Evolutionary conservation across 2,329 filamentous ascomycete genomes (phyloP), one percentile per base, ranked within the genome.

Genomic region (Fusarium liriodendri): DNA sequence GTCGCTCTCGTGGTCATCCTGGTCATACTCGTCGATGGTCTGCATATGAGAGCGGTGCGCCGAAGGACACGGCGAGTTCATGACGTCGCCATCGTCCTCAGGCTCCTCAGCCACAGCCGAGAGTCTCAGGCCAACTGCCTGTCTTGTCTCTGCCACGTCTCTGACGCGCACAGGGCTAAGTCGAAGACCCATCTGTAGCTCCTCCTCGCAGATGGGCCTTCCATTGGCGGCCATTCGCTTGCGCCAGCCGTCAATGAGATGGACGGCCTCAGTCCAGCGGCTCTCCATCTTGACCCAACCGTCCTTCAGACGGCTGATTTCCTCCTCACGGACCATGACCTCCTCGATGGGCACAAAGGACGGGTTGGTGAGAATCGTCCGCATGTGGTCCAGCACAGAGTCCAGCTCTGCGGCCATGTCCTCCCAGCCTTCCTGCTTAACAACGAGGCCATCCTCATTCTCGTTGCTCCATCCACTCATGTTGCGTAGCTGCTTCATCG

Each of bases 301-400:
- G 64, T 93, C 90, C 64, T 94, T 91, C 57, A 99, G 86, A 61
- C 94, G 90, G 62, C 89, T 88, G 73, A 99, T 98, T 81, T 98
- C 95, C 69, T 97, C 93, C 73, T 99, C 96, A 64, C 96, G 91
- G n/a, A 95, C 85, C 79, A 97, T 92, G 3, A 99, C 95, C 81
- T 98, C 97, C 78, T 98, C 97, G 25, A 98, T 90, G 0, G 96
- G 94, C 16, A 98, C 97, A 81, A 98, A 99, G 3, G 95, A 97
- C 1, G 97, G 97, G 79, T 98, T 98, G 10, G 95, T 98, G 52
- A 99, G 87, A 40, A 99, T 90, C 3, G 89, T 93, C 74, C 93
- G 90, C 73, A 99, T 89, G 79, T 97, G 95, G 37, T 93, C 91
- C 69, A 98, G 87, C 11, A 97, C 91, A 8, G 86, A 86, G 62